phyloP scores from a whole-genome alignment of 2,329 filamentous ascomycete species.

The Malbranchea cinnamomea region DNA sequence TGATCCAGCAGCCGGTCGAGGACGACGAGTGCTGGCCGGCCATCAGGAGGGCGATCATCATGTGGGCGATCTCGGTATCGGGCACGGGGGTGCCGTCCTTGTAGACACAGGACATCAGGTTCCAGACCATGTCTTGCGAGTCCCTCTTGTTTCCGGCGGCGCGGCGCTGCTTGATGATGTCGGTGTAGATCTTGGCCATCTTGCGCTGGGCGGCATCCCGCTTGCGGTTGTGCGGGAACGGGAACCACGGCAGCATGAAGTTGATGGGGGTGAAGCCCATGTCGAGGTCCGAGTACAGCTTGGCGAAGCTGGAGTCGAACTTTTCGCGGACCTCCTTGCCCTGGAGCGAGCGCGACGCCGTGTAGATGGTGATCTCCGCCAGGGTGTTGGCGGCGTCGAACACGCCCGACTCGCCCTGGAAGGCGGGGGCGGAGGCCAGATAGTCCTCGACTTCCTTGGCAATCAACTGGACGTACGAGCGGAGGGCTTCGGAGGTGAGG shows the following conservation, averaged over 20 bases:
- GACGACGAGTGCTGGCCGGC: constrained; percentile 82
- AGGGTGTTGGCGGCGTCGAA: constrained; percentile 61
- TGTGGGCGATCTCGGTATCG: constrained; percentile 73
- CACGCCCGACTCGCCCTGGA: constrained; percentile 53
- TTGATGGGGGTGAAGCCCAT: constrained; percentile 83
- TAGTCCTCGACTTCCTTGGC: constrained; percentile 58
- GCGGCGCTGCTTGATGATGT: constrained; percentile 62
- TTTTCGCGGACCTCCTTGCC: constrained; percentile 66
- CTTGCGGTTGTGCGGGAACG: constrained; percentile 73
- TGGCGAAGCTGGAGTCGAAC: constrained; percentile 67
- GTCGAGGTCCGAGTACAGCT: constrained; percentile 76
- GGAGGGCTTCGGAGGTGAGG: constrained; percentile 45
- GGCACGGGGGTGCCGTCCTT: constrained; percentile 68
- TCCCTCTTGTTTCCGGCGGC: constrained; percentile 36
- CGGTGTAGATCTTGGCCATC: constrained; percentile 67
- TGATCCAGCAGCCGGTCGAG: constrained; percentile 71
- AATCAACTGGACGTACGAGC: constrained; percentile 65
- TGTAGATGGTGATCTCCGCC: constrained; percentile 81
- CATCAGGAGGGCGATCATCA: constrained; percentile 91
- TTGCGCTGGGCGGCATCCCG: constrained; percentile 67
- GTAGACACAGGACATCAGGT: constrained; percentile 72
- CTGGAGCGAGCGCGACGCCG: constrained; percentile 71
- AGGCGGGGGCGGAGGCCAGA: constrained; percentile 49
- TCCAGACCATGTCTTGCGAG: constrained; percentile 72
- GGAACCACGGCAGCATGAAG: constrained; percentile 79